phyloP scores from a whole-genome alignment of 306 rosid genomes.

The Parietaria judaica region DNA sequence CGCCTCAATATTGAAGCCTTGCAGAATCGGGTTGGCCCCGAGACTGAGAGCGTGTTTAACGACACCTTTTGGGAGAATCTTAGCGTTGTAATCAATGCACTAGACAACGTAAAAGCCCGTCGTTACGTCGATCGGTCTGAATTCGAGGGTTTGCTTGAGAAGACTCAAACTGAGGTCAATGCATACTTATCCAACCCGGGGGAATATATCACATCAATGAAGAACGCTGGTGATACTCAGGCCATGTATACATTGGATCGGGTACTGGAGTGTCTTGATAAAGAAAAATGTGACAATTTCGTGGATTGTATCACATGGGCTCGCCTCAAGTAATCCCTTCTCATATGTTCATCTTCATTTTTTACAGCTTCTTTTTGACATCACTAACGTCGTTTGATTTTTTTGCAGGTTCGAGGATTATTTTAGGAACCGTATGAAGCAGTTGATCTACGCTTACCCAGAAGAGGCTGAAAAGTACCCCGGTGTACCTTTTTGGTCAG shows the following conservation, averaged over 20 bases:
- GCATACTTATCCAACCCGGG: slow-evolving; percentile 68
- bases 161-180: slow-evolving; percentile 92
- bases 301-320: slow-evolving; percentile 91
- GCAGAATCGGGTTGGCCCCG: slow-evolving; percentile 77
- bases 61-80: slow-evolving; percentile 79
- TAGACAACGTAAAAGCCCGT: slow-evolving; percentile 93
- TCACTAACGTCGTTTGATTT: background rate
- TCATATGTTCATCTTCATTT: background rate
- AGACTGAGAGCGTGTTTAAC: slow-evolving; percentile 72
- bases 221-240: slow-evolving; percentile 93
- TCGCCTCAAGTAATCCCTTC: slow-evolving; percentile 57
- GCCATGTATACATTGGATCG: slow-evolving; percentile 94
- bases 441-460: slow-evolving; percentile 80
- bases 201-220: slow-evolving; percentile 63
- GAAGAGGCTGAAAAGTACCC: slow-evolving; percentile 94
- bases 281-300: slow-evolving; percentile 70
- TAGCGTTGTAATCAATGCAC: slow-evolving; percentile 71
- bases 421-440: slow-evolving; percentile 78
- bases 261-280: slow-evolving; percentile 80
- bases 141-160: slow-evolving; percentile 95
- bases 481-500: slow-evolving; percentile 97
- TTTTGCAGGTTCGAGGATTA: slow-evolving; percentile 87
- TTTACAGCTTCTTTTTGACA: background rate
- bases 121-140: slow-evolving; percentile 93
- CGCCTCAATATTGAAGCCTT: slow-evolving; percentile 52